Evolutionary conservation across 108 stramenopile genomes (phyloP), one percentile per base, ranked within the genome.

Genomic region (Mayamaea pseudoterrestris): DNA sequence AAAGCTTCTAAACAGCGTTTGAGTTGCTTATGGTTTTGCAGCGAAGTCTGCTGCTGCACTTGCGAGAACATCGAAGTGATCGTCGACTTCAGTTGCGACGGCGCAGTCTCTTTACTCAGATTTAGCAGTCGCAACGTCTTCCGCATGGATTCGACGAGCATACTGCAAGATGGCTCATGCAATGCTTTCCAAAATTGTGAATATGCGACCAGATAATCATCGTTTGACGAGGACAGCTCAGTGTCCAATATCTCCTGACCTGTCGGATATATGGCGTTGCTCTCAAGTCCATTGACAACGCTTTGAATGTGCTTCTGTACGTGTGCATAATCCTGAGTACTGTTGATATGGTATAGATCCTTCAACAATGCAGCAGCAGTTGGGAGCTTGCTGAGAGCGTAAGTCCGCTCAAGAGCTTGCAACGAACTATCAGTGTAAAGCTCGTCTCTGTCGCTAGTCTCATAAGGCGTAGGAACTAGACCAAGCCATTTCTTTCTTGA

Each of bases 111-210:
- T 7, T 11, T 55, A 1, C 26, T 17, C 16, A 37, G 46, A 41
- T 63, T 20, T 12, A 69, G 31, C 28, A 45, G 58, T 3, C 52
- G 17, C 7, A 65, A 30, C 47, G 63, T 70, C 21, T 61, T 63
- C 21, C 66, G 52, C 65, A 78, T 73, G 6, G 72, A 65, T 41
- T 73, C 69, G 12, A 78, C 68, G 12, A 73, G 44, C 23, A 58
- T 37, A 1, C 68, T 52, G 30, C 57, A 66, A 44, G 69, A 63
- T 0, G 76, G 76, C 31, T 57, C 41, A 3, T 52, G 18, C 13
- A 77, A 27, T 53, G 47, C 23, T 21, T 27, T 28, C 44, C 35
- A 36, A 77, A 68, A 31, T 50, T 45, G 24, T 59, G 50, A 53
- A 71, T 71, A 8, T 59, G 48, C 20, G 17, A 69, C 14, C 14